Base-by-base conservation (phyloP, 352 stramenopile species). In the Peronospora belbahrii region DNA sequence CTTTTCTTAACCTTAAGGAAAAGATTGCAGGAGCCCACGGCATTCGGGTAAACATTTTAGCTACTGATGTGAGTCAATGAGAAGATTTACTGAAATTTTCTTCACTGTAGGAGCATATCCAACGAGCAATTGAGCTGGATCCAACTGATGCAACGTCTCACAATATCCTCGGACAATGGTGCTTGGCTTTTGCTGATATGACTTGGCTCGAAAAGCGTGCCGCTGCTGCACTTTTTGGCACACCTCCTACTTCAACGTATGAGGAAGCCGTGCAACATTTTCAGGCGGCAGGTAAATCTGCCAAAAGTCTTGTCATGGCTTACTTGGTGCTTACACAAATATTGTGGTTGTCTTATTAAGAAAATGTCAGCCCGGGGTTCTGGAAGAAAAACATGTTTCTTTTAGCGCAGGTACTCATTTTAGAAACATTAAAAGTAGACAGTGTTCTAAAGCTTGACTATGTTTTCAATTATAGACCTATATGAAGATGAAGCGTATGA, bases 381-480 rank as follows among this genome's bases (percentile, higher is more conserved):
- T 89, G 78, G 78, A 89, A 89, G 62, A 84, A 85, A 46, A 89
- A 89, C 30, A 48, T 58, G 33, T 85, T 77, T 45, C 44, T 89
- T 20, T 41, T 89, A 9, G 78, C 67, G 0, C 56, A 76, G 67
- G 67, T 78, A 56, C 10, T 32, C 6, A 19, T 42, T 3, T 25
- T 7, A 11, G 13, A 32, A 10, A 14, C 6, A 7, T 7, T 4
- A 6, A 39, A 15, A 17, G n/a, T 30, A 17, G 3, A 4, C 25
- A 33, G 28, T 34, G 15, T 22, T 31, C 10, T 31, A 9, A 39
- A 39, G 20, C 34, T 23, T 39, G 25, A 37, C 8, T 30, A 9
- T 34, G 14, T 15, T 6, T 4, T 38, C 18, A 15, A 17, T 8
- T 30, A 42, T 48, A 88, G 56, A 84, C 70, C 32, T 85, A 78